phyloP scores from a whole-genome alignment of 495 filamentous ascomycete species.

The Annulohypoxylon nitens region DNA sequence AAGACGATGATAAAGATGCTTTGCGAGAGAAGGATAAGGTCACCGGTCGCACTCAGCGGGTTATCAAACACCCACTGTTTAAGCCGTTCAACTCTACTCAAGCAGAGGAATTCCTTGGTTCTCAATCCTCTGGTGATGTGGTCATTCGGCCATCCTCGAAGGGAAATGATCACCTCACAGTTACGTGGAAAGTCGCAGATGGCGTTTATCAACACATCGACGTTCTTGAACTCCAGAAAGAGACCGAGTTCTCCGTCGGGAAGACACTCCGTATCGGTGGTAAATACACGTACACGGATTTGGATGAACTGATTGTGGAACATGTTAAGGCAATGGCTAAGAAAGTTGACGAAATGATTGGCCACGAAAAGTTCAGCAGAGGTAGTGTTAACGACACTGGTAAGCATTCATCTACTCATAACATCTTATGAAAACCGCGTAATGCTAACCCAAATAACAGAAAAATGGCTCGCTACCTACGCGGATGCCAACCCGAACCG shows the following conservation, averaged over 20 bases:
- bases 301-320: constrained; percentile 96
- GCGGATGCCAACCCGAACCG: constrained; percentile 95
- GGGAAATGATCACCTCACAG: constrained; percentile 91
- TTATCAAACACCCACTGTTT: constrained; percentile 98
- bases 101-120: constrained; percentile 92
- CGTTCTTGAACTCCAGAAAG: constrained; percentile 95
- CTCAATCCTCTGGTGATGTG: constrained; percentile 85
- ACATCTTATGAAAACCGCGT: not conserved
- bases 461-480: constrained; percentile 95
- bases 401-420: constrained; percentile 62
- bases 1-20: constrained; percentile 81
- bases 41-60: constrained; percentile 84
- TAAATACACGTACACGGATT: constrained; percentile 91
- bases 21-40: constrained; percentile 84
- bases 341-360: constrained; percentile 96
- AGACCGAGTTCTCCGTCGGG: constrained; percentile 94
- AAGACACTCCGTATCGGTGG: constrained; percentile 83
- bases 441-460: constrained; percentile 64
- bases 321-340: constrained; percentile 97
- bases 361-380: constrained; percentile 89
- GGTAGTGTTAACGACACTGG: constrained; percentile 85
- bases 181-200: constrained; percentile 98
- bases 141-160: constrained; percentile 96
- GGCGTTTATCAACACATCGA: constrained; percentile 97
- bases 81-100: constrained; percentile 91